phyloP scores from a whole-genome alignment of 1,139 yeast species.

The Hyphopichia fennica region DNA sequence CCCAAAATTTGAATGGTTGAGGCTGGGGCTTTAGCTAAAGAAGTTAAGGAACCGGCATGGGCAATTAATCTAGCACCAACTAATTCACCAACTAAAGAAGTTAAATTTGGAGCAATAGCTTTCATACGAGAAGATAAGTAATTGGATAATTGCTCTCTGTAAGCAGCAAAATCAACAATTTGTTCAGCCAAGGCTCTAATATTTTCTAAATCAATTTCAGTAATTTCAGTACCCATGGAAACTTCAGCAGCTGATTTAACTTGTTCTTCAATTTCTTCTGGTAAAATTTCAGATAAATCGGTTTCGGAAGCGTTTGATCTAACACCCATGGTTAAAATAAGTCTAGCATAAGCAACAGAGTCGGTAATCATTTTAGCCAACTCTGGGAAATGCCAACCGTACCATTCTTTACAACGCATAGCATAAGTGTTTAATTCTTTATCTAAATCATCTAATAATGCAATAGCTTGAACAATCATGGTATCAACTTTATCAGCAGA shows the following conservation, averaged over 20 bases:
- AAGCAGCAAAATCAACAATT: conserved; percentile 89
- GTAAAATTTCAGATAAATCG: conserved; percentile 87
- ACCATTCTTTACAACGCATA: conserved; percentile 99
- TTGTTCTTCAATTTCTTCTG: conserved; percentile 85
- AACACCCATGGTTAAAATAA: conserved; percentile 90
- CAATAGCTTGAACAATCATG: conserved; percentile 98
- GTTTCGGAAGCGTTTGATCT: conserved; percentile 89
- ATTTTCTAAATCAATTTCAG: conserved; percentile 90
- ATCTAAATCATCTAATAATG: conserved; percentile 92
- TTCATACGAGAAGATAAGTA: conserved; percentile 95
- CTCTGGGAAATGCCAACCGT: conserved; percentile 99
- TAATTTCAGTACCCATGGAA: conserved; percentile 98
- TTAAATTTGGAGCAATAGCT: conserved; percentile 95
- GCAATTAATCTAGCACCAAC: conserved; percentile 98
- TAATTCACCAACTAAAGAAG: conserved; percentile 96
- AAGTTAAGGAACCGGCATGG: conserved; percentile 96
- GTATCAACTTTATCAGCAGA: conserved; percentile 98
- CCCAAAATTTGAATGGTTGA: conserved; percentile 98
- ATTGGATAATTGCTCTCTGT: conserved; percentile 83
- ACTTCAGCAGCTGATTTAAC: conserved; percentile 88
- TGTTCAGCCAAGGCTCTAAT: conserved; percentile 91
- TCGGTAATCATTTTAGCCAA: conserved; percentile 93
- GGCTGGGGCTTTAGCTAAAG: conserved; percentile 96
- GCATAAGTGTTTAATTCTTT: conserved; percentile 97
- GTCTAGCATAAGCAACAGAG: conserved; percentile 92